phyloP scores from a whole-genome alignment of 1,139 yeast genomes.

The Yamadazyma aaseri region DNA sequence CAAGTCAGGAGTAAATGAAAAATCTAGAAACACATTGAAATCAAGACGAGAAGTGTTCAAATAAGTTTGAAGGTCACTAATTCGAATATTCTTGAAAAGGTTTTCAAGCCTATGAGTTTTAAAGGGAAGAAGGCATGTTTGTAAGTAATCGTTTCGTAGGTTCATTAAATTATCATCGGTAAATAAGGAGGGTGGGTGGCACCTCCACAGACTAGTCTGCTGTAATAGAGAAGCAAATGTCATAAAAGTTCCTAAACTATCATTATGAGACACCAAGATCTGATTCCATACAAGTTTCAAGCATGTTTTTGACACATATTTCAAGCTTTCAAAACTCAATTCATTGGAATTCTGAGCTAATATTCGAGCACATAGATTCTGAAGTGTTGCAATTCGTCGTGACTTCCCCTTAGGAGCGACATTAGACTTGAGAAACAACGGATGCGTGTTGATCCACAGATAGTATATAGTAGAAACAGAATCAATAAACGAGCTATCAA shows the following conservation, averaged over 20 bases:
- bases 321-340: constrained; percentile 22
- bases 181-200: constrained; percentile 21
- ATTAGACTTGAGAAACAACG: constrained; percentile 6
- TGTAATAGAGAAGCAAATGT: constrained; percentile 28
- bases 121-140: constrained; percentile 10
- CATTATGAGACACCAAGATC: constrained; percentile 26
- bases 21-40: constrained; percentile 10
- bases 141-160: constrained; percentile 10
- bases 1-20: constrained; percentile 10
- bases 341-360: constrained; percentile 28
- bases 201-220: constrained; percentile 18
- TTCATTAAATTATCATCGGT: constrained; percentile 3
- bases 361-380: constrained; percentile 23
- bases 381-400: constrained; percentile 11
- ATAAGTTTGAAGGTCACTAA: constrained; percentile 21
- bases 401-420: constrained; percentile 4
- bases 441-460: constrained; percentile 17
- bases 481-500: constrained; percentile 17
- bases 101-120: constrained; percentile 32
- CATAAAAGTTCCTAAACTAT: constrained; percentile 28
- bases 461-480: constrained; percentile 16
- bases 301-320: constrained; percentile 27
- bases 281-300: constrained; percentile 35
- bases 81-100: constrained; percentile 27
- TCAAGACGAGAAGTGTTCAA: constrained; percentile 14